These are phyloP conservation scores for Aspergillus glaucus DNA, from an alignment of 2,329 filamentous ascomycete species.

Conservation along the genomic window DNA sequence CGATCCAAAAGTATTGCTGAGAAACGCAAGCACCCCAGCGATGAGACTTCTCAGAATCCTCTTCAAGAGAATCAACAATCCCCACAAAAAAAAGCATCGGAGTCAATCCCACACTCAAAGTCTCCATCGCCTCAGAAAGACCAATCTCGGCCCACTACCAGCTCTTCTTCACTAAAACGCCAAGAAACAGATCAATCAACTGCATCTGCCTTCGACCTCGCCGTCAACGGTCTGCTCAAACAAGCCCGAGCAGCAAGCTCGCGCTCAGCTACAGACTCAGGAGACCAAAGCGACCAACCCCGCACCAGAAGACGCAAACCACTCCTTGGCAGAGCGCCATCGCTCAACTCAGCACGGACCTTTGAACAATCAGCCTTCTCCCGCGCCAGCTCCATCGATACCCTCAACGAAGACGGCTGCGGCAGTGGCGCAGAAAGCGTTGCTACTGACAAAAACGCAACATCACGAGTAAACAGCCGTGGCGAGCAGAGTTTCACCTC, in stretches of 20 bases:
- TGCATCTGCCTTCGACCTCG: conserved; percentile 25
- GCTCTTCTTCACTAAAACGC: conserved; percentile 12
- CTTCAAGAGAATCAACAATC: conserved; percentile 10
- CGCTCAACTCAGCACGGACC: conserved; percentile 35
- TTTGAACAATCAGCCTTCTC: conserved; percentile 30
- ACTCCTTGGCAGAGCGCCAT: conserved; percentile 38
- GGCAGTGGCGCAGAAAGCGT: conserved; percentile 30
- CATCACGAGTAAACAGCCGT: conserved; percentile 19
- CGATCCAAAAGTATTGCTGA: conserved; percentile 1
- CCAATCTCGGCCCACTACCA: conserved; percentile 3
- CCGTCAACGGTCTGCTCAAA: conserved; percentile 37
- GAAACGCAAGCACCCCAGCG: conserved; percentile 8
- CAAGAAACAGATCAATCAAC: conserved; percentile 8
- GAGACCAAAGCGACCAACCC: conserved; percentile 11
- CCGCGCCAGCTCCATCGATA: conserved; percentile 46
- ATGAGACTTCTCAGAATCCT: conserved; percentile 10
- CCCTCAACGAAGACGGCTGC: conserved; percentile 40
- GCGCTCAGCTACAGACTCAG: conserved; percentile 17
- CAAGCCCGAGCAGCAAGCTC: conserved; percentile 31
- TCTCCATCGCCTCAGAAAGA: conserved; percentile 17
- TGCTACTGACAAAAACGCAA: conserved; percentile 12
- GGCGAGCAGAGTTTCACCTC: conserved; percentile 25
- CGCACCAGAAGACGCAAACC: conserved; percentile 26
- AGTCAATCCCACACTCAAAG: conserved; percentile 12
- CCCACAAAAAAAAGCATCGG: conserved; percentile 12